A percentile compares a stretch with the other conserved stretches of the same genome.
Conservation (phyloP, 2,329 filamentous ascomycete genomes). For the Trichoderma simmonsii region DNA sequence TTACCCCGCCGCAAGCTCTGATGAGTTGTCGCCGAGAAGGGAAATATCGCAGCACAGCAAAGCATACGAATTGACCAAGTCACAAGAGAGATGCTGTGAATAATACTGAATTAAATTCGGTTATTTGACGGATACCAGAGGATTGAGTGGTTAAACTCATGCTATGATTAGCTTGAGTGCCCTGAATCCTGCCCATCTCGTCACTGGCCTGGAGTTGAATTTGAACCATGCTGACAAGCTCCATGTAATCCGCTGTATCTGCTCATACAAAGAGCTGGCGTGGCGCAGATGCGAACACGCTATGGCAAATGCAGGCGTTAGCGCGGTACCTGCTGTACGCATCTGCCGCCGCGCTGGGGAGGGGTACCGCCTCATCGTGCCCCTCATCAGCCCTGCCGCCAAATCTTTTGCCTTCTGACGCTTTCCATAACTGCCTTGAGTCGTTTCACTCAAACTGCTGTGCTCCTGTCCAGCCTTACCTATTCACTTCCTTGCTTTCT, state of each 20-base stretch:
- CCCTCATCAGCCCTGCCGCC: slow-evolving; percentile 23
- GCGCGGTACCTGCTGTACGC: slow-evolving; percentile 18
- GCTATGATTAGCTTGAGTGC: not conserved
- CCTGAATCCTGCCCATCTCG: not conserved
- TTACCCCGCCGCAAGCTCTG: slow-evolving; percentile 14
- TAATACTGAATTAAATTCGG: not conserved
- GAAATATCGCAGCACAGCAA: not conserved
- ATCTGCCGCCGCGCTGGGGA: slow-evolving; percentile 11
- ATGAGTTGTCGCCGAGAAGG: not conserved
- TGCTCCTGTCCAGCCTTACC: slow-evolving; percentile 8
- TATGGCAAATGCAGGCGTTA: slow-evolving; percentile 5
- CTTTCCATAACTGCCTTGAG: slow-evolving; percentile 33
- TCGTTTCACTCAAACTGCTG: slow-evolving; percentile 5
- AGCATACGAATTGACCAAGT: not conserved
- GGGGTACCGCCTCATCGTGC: slow-evolving; percentile 25
- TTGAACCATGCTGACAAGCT: not conserved
- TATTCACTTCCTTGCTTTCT: not conserved
- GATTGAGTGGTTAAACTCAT: not conserved
- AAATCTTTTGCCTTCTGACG: slow-evolving; percentile 44
- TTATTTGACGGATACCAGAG: not conserved
- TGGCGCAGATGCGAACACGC: not conserved
- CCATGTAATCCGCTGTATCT: not conserved
- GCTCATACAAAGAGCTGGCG: not conserved
- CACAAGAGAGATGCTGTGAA: not conserved
- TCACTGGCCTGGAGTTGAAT: not conserved